Conservation (phyloP, 2,329 filamentous ascomycete species). For the Penicillium sp. region DNA sequence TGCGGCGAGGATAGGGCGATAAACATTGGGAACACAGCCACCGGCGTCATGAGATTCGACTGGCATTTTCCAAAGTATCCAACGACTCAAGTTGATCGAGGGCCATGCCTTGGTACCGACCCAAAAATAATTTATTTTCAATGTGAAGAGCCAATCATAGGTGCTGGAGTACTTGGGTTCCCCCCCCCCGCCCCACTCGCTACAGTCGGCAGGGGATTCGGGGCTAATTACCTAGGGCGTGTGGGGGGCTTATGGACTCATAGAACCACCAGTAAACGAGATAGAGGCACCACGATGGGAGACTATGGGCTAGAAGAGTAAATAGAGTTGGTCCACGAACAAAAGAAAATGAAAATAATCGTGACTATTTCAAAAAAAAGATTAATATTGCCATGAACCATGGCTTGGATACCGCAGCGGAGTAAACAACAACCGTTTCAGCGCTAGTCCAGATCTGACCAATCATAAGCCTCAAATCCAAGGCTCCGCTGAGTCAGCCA, state of each 20-base stretch:
- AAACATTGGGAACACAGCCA: conserved; percentile 17
- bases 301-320: too few species aligned
- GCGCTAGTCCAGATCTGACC: not conserved
- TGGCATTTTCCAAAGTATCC: not conserved
- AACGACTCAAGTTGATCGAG: not conserved
- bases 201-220: not conserved
- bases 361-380: not conserved
- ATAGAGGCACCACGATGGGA: too few species aligned
- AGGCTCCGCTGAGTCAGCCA: conserved; percentile 29
- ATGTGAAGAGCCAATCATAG: not conserved
- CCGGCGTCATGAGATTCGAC: conserved; percentile 14
- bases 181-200: not conserved
- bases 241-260: not conserved
- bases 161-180: not conserved
- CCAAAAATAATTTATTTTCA: not conserved
- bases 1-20: conserved; percentile 1
- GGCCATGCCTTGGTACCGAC: not conserved
- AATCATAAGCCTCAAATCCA: not conserved
- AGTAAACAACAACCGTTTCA: conserved; percentile 14
- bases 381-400: not conserved
- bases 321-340: too few species aligned
- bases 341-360: too few species aligned
- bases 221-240: not conserved
- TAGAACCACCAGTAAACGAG: too few species aligned
- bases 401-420: not conserved